Evolutionary conservation across 345 rosid species (phyloP).

Genomic region (Eucalyptus melliodora): DNA sequence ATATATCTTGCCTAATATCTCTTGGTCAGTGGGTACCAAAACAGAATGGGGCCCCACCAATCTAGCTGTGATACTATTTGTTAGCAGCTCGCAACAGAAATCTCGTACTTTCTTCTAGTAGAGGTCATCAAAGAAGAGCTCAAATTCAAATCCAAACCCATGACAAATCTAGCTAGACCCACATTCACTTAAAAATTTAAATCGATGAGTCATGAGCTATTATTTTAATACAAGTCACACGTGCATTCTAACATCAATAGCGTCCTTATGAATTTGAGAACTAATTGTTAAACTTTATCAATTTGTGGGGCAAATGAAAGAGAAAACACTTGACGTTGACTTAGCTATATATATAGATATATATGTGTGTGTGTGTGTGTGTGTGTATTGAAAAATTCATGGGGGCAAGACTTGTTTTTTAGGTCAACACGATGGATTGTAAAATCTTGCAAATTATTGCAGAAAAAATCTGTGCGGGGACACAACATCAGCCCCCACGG

Average conservation of each 20-base stretch:
- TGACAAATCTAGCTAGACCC: background rate
- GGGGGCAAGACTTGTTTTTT: background rate
- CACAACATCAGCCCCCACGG: background rate
- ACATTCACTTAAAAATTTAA: accelerated
- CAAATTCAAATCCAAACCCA: too few relatives aligned
- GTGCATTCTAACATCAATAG: background rate
- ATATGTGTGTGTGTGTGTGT: too few relatives aligned
- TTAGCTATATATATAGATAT: background rate
- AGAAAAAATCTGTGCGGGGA: background rate
- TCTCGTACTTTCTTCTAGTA: accelerated
- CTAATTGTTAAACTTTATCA: background rate
- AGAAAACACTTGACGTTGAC: background rate
- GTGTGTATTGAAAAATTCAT: background rate
- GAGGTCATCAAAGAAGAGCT: background rate
- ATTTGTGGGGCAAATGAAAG: background rate
- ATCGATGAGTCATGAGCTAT: too few relatives aligned
- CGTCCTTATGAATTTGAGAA: background rate
- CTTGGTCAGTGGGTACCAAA: accelerated
- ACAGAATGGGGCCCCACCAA: accelerated
- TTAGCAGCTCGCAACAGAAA: accelerated
- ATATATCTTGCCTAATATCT: too few relatives aligned
- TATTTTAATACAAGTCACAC: background rate
- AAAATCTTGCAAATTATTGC: background rate
- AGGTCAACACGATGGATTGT: background rate
- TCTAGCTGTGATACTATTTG: background rate